Evolutionary conservation across 306 rosid genomes (phyloP).

Genomic region (Arachis hypogaea): DNA sequence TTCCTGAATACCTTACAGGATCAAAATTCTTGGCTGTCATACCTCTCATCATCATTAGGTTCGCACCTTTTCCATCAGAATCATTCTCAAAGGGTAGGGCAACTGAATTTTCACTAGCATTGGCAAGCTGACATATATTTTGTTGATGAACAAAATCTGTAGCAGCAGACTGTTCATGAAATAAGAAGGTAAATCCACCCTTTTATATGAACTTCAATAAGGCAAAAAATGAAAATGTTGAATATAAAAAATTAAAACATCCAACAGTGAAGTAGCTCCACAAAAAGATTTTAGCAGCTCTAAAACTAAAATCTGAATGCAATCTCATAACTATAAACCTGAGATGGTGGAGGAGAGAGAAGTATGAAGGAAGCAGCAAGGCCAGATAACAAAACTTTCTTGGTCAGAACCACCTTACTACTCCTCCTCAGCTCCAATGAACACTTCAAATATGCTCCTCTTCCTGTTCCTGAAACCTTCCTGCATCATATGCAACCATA

Average conservation of each 20-base stretch:
- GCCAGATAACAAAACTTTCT: conserved; percentile 64
- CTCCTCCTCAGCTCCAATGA: conserved; percentile 43
- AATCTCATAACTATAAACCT: conserved; percentile 45
- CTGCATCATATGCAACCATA: conserved; percentile 51
- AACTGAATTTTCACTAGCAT: conserved; percentile 47
- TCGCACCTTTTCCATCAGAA: conserved; percentile 52
- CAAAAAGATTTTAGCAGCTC: neutral
- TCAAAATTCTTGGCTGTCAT: conserved; percentile 86
- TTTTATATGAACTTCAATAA: conserved; percentile 27
- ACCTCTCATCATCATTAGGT: conserved; percentile 92
- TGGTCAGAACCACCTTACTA: conserved; percentile 55
- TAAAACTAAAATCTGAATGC: conserved; percentile 1
- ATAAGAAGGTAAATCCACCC: neutral
- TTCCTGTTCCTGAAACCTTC: conserved; percentile 47
- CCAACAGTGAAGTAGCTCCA: conserved; percentile 4
- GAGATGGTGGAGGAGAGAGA: conserved; percentile 67
- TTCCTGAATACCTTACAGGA: conserved; percentile 83
- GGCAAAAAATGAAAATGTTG: conserved; percentile 4
- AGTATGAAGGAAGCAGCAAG: conserved; percentile 76
- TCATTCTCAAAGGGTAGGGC: conserved; percentile 58
- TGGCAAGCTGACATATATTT: conserved; percentile 65
- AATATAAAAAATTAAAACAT: conserved; percentile 17
- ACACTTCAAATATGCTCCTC: conserved; percentile 48
- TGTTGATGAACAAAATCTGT: conserved; percentile 54
- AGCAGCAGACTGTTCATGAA: conserved; percentile 64